Percentiles rank a stretch among this genome's conserved stretches.
Evolutionary conservation across 2,329 filamentous ascomycete species (phyloP).

Genomic region (Biscogniauxia marginata): DNA sequence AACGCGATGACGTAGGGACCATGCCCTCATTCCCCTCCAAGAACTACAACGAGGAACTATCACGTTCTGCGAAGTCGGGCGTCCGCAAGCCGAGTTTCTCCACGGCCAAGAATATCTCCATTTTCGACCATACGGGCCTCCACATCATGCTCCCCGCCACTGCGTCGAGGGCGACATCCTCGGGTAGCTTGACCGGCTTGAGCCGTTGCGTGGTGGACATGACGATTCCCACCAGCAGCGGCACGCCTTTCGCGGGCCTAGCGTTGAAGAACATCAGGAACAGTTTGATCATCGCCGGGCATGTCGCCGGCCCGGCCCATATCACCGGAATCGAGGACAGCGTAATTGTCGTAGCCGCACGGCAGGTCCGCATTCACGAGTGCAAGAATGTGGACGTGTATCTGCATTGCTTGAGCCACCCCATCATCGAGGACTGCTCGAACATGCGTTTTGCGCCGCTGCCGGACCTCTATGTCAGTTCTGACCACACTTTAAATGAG

Average conservation of each 20-base stretch:
- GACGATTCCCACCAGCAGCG: slow-evolving; percentile 60
- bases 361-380: slow-evolving; percentile 93
- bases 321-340: slow-evolving; percentile 73
- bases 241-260: slow-evolving; percentile 67
- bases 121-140: slow-evolving; percentile 64
- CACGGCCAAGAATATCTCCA: slow-evolving; percentile 57
- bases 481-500: no score
- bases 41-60: slow-evolving; percentile 60
- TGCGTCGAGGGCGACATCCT: slow-evolving; percentile 68
- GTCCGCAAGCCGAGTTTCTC: slow-evolving; percentile 65
- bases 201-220: slow-evolving; percentile 76
- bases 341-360: slow-evolving; percentile 73
- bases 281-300: slow-evolving; percentile 75
- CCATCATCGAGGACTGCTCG: slow-evolving; percentile 89
- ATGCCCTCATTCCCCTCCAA: slow-evolving; percentile 37
- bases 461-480: slow-evolving; percentile 67
- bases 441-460: slow-evolving; percentile 77
- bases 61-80: slow-evolving; percentile 32
- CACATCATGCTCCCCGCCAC: slow-evolving; percentile 77
- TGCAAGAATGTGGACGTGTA: slow-evolving; percentile 81
- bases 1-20: slow-evolving; percentile 38
- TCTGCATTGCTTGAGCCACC: slow-evolving; percentile 75
- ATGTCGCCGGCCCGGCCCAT: slow-evolving; percentile 77
- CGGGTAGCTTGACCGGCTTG: slow-evolving; percentile 70
- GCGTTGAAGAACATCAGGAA: slow-evolving; percentile 65